Percentiles rank a stretch among this genome's conserved stretches.
These are phyloP conservation scores for Mycosphaerella sp. DNA, from an alignment of 2,329 filamentous ascomycete species.

Conservation along the genomic window DNA sequence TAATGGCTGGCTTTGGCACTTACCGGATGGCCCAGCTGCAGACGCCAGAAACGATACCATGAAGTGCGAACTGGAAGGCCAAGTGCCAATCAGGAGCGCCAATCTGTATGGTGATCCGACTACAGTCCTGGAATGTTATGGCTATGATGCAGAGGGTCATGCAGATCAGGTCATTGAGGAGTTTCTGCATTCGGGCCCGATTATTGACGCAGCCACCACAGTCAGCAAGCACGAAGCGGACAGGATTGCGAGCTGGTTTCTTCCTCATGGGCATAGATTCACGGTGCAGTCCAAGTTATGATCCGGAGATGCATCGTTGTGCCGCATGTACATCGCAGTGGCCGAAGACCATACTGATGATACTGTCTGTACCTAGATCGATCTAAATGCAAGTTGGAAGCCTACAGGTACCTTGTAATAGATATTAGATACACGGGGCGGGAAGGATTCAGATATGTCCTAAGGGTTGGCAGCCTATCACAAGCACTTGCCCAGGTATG, in stretches of 20 bases:
- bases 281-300: conserved; percentile 5
- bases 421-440: too few species aligned
- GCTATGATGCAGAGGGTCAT: conserved; percentile 38
- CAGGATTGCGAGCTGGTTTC: conserved; percentile 36
- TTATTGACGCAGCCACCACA: conserved; percentile 30
- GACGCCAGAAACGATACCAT: conserved; percentile 36
- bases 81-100: conserved; percentile 34
- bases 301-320: neutral
- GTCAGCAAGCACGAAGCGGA: conserved; percentile 29
- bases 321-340: neutral
- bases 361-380: too few species aligned
- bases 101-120: conserved; percentile 40
- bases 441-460: too few species aligned
- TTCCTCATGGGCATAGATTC: conserved; percentile 24
- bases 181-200: conserved; percentile 26
- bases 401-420: too few species aligned
- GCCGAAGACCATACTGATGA: neutral
- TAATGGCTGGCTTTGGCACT: conserved; percentile 35
- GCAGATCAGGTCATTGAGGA: conserved; percentile 32
- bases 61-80: conserved; percentile 34
- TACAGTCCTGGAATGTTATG: conserved; percentile 37
- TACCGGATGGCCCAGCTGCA: conserved; percentile 35
- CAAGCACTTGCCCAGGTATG: too few species aligned
- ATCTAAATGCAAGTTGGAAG: too few species aligned
- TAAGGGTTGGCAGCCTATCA: too few species aligned